Conservation (phyloP, 179 eudicot species). For the Gypsophila paniculata region DNA sequence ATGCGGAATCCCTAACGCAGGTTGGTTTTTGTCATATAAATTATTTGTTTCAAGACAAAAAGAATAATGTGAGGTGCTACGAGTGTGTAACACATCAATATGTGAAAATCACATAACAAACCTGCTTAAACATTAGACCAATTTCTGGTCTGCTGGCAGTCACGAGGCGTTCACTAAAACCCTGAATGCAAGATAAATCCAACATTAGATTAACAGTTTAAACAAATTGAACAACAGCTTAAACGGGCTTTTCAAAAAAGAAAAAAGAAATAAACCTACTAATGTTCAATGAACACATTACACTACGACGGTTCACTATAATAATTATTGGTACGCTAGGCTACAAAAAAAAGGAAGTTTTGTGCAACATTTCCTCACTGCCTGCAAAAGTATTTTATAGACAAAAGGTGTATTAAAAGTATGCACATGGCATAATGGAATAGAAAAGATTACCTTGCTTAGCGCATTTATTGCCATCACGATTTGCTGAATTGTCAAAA, state of each 20-base stretch:
- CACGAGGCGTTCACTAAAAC: constrained; percentile 94
- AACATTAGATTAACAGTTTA: constrained; percentile 13
- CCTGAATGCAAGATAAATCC: constrained; percentile 40
- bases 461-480: constrained; percentile 91
- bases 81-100: background rate
- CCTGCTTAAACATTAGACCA: constrained; percentile 98
- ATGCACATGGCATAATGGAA: background rate
- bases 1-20: background rate
- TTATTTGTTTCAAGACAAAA: constrained; percentile 2
- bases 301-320: too few relatives aligned
- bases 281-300: background rate
- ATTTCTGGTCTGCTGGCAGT: constrained; percentile 89
- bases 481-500: constrained; percentile 66
- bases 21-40: background rate
- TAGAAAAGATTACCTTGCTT: constrained; percentile 63
- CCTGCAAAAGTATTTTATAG: background rate
- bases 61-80: background rate
- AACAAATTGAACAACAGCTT: background rate
- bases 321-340: background rate
- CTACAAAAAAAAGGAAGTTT: background rate
- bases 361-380: background rate
- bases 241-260: background rate
- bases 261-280: background rate
- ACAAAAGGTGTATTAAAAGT: constrained; percentile 7
- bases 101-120: constrained; percentile 26